These are phyloP conservation scores for Dactylellina sp. DNA, from an alignment of 2,329 filamentous ascomycete species.

Conservation along the genomic window DNA sequence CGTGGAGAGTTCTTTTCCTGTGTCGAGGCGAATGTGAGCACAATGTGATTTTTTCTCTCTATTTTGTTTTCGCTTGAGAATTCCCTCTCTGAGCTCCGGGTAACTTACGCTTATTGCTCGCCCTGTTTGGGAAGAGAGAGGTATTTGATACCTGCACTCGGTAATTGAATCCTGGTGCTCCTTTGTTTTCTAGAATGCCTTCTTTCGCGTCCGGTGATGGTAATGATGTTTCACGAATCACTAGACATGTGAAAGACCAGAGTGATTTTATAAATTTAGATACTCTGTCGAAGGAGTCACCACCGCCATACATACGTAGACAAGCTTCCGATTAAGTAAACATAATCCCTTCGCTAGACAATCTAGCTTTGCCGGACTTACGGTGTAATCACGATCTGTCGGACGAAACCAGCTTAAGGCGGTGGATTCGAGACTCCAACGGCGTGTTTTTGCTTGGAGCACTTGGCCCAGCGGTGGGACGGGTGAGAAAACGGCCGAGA, in stretches of 20 bases:
- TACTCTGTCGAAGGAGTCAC: not conserved
- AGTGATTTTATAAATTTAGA: conserved; percentile 19
- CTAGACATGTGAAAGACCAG: conserved; percentile 10
- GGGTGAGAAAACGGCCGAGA: conserved; percentile 30
- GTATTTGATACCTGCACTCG: conserved; percentile 24
- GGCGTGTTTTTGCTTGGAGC: conserved; percentile 20
- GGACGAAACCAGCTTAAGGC: conserved; percentile 20
- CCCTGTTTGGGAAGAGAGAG: conserved; percentile 19
- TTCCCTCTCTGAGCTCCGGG: conserved; percentile 7
- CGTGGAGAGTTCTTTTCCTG: conserved; percentile 24
- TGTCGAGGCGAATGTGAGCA: conserved; percentile 7
- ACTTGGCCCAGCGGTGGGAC: conserved; percentile 11
- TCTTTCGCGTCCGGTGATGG: not conserved
- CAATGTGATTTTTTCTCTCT: not conserved
- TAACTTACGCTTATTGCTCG: conserved; percentile 20
- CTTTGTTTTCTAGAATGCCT: not conserved
- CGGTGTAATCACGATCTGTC: conserved; percentile 26
- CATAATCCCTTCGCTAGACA: not conserved
- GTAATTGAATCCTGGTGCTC: conserved; percentile 17
- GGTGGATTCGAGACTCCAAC: conserved; percentile 19
- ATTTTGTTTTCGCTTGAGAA: conserved; percentile 13
- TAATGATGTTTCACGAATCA: not conserved
- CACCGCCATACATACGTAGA: not conserved
- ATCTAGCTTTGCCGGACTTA: not conserved
- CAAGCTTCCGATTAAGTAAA: not conserved